These are phyloP conservation scores for Capsicum chinense DNA, from an alignment of 257 asterid species.

Conservation along the genomic window DNA sequence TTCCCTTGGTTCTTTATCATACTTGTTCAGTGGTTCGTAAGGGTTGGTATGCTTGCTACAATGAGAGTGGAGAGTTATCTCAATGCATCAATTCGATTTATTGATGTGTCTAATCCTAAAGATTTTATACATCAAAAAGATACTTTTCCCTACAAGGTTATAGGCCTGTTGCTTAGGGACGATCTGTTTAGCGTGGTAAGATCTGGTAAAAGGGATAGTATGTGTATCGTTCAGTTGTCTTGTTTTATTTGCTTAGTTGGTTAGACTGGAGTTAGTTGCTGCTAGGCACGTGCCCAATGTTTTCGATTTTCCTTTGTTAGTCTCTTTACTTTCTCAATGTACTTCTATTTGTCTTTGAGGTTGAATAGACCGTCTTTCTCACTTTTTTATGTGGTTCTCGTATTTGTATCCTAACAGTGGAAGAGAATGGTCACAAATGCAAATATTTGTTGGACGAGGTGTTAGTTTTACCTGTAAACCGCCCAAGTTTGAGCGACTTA, in stretches of 20 bases:
- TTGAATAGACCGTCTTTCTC: not conserved
- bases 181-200: slow-evolving; percentile 89
- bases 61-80: not conserved
- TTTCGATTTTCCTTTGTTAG: not conserved
- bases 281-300: not conserved
- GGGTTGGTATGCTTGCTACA: not conserved
- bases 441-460: slow-evolving; percentile 75
- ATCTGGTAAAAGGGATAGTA: slow-evolving; percentile 83
- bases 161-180: slow-evolving; percentile 80
- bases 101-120: not conserved
- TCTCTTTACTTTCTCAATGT: not conserved
- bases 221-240: slow-evolving; percentile 47
- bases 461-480: slow-evolving; percentile 71
- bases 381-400: slow-evolving; percentile 10
- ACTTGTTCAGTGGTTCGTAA: not conserved
- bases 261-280: not conserved
- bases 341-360: not conserved
- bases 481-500: slow-evolving; percentile 86
- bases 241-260: not conserved
- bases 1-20: not conserved
- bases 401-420: slow-evolving; percentile 85
- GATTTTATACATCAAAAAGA: slow-evolving; percentile 9
- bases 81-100: not conserved
- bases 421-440: slow-evolving; percentile 91
- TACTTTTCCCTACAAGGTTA: slow-evolving; percentile 51